Evolutionary conservation across 176 grass and related monocot species (phyloP), one percentile per base, ranked within the genome.

Genomic region (Pharus latifolius): DNA sequence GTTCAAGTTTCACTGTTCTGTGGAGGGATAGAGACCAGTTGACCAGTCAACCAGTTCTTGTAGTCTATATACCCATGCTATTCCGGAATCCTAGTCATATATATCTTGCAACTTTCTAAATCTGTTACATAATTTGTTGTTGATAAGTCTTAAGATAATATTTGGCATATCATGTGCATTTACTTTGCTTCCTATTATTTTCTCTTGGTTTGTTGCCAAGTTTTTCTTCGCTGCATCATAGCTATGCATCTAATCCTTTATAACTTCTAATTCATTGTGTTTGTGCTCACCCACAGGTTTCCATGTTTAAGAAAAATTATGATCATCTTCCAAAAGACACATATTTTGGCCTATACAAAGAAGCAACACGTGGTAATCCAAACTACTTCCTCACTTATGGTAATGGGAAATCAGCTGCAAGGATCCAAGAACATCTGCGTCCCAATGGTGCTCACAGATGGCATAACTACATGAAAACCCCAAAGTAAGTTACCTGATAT

Each of bases 231-330:
- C 10, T 31, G 12, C 3, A 49, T 48, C 44, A 34, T 35, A 69
- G 30, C 15, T 67, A 48, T 78, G 6, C 17, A n/a, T 49, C 28
- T 58, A 27, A 38, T 40, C 7, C 11, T 58, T 32, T 10, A 5
- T 40, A 60, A 60, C 5, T 69, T 26, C 10, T 69, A 34, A 64
- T 7, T 8, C 9, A 28, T 4, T 38, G 35, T 4, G 23, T 48
- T 63, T 75, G 9, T 63, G 22, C 55, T 38, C 23, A 48, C 51
- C 10, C 64, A 51, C 33, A 98, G 94, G 89, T 98, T 52, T 98
- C 94, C 15, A 98, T 93, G 94, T 98, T 98, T 83, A 98, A 98
- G 78, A 98, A 98, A 32, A 98, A 98, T 75, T 98, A 98, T 74
- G 94, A 98, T 63, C 94, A 98, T 87, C 89, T 98, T 28, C 94